phyloP scores from a whole-genome alignment of 2,329 filamentous ascomycete genomes.

The Exophiala calicioides region DNA sequence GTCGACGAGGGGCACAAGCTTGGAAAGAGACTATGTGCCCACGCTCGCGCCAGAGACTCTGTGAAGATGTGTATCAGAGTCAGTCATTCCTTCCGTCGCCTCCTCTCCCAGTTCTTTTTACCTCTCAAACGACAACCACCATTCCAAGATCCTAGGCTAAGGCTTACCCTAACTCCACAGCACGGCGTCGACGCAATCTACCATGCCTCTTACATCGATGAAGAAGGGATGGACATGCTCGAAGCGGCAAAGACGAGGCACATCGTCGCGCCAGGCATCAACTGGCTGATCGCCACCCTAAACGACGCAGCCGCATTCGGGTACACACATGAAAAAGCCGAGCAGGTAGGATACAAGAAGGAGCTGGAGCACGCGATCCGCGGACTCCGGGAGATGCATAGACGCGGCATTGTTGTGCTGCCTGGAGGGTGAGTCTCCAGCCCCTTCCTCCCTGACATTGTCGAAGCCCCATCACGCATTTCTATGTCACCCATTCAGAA shows the following conservation, averaged over 20 bases:
- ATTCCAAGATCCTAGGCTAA: background rate
- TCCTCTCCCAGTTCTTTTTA: background rate
- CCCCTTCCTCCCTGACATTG: background rate
- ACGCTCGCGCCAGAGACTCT: conserved; percentile 48
- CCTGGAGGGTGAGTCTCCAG: conserved; percentile 38
- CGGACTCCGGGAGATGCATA: conserved; percentile 49
- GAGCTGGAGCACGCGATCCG: conserved; percentile 45
- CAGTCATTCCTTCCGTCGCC: background rate
- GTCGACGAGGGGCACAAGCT: conserved; percentile 49
- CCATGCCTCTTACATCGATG: conserved; percentile 50
- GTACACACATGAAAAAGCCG: conserved; percentile 45
- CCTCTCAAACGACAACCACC: no score
- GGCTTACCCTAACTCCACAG: background rate
- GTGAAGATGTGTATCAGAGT: conserved; percentile 45
- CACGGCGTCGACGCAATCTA: conserved; percentile 53
- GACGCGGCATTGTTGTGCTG: conserved; percentile 47
- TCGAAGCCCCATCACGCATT: background rate
- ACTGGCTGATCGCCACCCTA: conserved; percentile 45
- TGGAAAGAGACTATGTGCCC: conserved; percentile 43
- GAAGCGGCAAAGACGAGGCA: conserved; percentile 43
- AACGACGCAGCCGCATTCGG: conserved; percentile 44
- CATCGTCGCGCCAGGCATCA: conserved; percentile 47
- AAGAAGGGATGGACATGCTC: conserved; percentile 38
- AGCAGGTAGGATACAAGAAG: conserved; percentile 47
- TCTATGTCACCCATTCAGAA: background rate